Percentiles rank a stretch among this genome's conserved stretches.
Evolutionary conservation across 1,284 basidiomycete genomes (phyloP).

Genomic region (Trametes versicolor): DNA sequence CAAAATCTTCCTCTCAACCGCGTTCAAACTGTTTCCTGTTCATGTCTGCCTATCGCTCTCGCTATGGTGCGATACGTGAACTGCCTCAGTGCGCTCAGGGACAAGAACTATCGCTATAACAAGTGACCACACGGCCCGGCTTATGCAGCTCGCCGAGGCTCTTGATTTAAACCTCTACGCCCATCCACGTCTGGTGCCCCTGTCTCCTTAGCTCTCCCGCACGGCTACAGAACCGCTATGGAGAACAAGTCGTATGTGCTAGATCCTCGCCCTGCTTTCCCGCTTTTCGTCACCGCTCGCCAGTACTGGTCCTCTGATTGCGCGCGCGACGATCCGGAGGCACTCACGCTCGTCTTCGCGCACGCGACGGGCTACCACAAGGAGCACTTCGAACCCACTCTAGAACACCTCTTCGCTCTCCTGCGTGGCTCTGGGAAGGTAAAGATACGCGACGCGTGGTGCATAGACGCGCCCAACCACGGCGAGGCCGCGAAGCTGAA

Average conservation of each 20-base stretch:
- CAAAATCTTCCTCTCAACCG: too few species aligned
- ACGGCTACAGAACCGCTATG: constrained; percentile 1
- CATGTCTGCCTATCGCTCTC: too few species aligned
- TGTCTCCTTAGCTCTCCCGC: too few species aligned
- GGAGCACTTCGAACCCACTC: constrained; percentile 64
- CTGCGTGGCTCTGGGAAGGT: constrained; percentile 14
- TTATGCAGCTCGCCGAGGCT: too few species aligned
- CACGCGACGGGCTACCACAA: constrained; percentile 66
- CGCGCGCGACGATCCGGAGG: constrained; percentile 49
- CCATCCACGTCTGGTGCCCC: too few species aligned
- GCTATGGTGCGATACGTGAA: too few species aligned
- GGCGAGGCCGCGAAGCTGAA: constrained; percentile 62
- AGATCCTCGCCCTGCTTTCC: constrained; percentile 61
- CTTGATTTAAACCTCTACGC: too few species aligned
- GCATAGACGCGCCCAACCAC: constrained; percentile 65
- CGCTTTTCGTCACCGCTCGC: constrained; percentile 57
- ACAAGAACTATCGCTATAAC: too few species aligned
- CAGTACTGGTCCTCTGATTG: constrained; percentile 55
- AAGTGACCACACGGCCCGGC: too few species aligned
- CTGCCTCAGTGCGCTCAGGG: too few species aligned
- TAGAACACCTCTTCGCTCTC: constrained; percentile 54
- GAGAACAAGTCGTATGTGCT: constrained; percentile 51
- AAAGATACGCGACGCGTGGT: constrained; percentile 60
- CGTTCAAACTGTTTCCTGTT: too few species aligned
- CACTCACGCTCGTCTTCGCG: constrained; percentile 57